Percentiles rank a stretch among this genome's conserved stretches.
Evolutionary conservation across 2,329 filamentous ascomycete genomes (phyloP).

Genomic region (Botrytis fragariae): DNA sequence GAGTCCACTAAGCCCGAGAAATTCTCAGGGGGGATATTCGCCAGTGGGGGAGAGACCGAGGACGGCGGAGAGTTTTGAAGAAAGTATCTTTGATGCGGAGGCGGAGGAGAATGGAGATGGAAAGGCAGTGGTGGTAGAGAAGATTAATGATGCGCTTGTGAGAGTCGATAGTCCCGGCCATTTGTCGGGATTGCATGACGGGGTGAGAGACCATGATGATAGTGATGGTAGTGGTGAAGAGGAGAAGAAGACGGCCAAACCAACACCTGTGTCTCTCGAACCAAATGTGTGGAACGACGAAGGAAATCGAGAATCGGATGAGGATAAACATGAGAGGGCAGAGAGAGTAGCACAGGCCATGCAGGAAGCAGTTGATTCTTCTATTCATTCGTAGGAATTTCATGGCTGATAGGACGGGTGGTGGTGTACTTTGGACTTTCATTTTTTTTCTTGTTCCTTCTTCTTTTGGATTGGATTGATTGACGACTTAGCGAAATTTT

Average conservation of each 20-base stretch:
- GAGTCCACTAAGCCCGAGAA: constrained; percentile 35
- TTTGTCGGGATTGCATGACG: background rate
- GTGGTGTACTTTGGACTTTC: background rate
- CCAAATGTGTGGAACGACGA: constrained; percentile 1
- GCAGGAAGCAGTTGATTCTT: constrained; percentile 16
- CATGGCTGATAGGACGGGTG: background rate
- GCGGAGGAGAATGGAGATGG: constrained; percentile 1
- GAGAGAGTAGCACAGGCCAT: constrained; percentile 16
- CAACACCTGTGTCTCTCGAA: background rate
- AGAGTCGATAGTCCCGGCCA: background rate
- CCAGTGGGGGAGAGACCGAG: constrained; percentile 25
- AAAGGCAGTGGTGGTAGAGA: background rate
- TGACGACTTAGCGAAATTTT: background rate
- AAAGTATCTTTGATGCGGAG: constrained; percentile 39
- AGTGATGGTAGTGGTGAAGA: background rate
- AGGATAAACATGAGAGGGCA: constrained; percentile 7
- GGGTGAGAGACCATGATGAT: background rate
- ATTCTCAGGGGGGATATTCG: background rate
- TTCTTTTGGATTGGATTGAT: constrained; percentile 6
- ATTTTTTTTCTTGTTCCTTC: background rate
- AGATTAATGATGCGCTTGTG: background rate
- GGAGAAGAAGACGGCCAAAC: background rate
- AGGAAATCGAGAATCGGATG: background rate
- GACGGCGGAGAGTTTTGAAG: constrained; percentile 34
- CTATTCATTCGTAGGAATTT: constrained; percentile 13